phyloP scores from a whole-genome alignment of 495 filamentous ascomycete genomes.

The Neurospora pannonica region DNA sequence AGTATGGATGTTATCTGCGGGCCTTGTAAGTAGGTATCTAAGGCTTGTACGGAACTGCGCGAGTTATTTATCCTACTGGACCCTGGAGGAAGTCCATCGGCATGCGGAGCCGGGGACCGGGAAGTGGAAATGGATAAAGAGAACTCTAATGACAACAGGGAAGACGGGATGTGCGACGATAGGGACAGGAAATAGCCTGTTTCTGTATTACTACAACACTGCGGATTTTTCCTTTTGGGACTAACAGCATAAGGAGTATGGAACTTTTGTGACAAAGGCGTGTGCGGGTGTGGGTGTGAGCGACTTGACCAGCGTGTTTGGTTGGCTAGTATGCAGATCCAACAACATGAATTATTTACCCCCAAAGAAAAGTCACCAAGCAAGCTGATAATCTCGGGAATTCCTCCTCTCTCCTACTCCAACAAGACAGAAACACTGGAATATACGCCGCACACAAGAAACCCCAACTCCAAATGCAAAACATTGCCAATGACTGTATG shows the following conservation, averaged over 20 bases:
- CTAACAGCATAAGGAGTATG: neutral
- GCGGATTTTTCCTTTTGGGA: neutral
- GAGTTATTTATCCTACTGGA: neutral
- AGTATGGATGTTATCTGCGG: too few relatives aligned
- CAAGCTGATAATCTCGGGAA: neutral
- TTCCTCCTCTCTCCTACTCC: neutral
- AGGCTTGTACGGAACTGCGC: neutral
- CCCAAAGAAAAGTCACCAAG: neutral
- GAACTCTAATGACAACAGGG: neutral
- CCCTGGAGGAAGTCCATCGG: neutral
- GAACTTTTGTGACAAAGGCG: neutral
- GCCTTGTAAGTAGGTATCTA: too few relatives aligned
- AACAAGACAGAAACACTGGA: neutral
- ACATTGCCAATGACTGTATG: neutral
- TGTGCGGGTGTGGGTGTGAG: neutral
- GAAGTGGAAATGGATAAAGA: neutral
- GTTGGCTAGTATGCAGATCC: too few relatives aligned
- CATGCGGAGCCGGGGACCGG: too few relatives aligned
- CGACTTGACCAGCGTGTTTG: neutral
- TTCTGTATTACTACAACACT: neutral
- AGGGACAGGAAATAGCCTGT: fast-evolving
- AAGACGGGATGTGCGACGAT: neutral
- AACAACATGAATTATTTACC: neutral
- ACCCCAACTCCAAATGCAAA: neutral
- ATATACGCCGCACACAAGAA: neutral